A percentile compares a stretch with the other conserved stretches of the same genome.
phyloP scores from a whole-genome alignment of 2,329 filamentous ascomycete genomes.

The Penicillium sp. region DNA sequence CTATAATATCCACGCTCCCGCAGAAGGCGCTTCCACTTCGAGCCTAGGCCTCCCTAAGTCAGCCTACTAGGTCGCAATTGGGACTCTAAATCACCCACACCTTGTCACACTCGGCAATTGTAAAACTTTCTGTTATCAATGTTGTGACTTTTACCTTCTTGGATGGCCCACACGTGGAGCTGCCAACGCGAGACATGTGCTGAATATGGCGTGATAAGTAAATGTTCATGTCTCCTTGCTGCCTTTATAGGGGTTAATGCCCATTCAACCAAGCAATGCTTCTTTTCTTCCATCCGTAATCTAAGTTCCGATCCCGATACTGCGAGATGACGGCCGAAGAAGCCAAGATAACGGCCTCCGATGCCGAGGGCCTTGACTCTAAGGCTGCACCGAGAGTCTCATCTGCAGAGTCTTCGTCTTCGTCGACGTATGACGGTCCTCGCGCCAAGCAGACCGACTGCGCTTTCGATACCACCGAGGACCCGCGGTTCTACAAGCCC shows the following conservation, averaged over 20 bases:
- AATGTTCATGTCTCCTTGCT: background rate
- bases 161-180: background rate
- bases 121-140: background rate
- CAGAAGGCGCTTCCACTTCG: background rate
- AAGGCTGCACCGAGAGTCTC: conserved; percentile 12
- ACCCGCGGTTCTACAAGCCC: conserved; percentile 40
- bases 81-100: background rate
- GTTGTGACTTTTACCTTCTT: background rate
- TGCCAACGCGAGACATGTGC: background rate
- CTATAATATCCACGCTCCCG: background rate
- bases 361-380: background rate
- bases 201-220: conserved; percentile 11
- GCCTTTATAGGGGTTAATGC: conserved; percentile 16
- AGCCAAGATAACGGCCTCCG: conserved; percentile 5
- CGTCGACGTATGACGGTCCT: conserved; percentile 13
- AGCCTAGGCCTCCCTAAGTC: background rate
- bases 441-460: conserved; percentile 20
- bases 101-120: background rate
- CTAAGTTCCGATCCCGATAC: background rate
- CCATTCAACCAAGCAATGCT: background rate
- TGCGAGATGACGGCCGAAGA: conserved; percentile 23
- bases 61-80: conserved; percentile 1
- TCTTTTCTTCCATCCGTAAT: background rate
- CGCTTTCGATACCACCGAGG: conserved; percentile 39
- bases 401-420: conserved; percentile 17